Conservation (phyloP, 371 early-diverging fungal genomes). For the Mucor indicus region DNA sequence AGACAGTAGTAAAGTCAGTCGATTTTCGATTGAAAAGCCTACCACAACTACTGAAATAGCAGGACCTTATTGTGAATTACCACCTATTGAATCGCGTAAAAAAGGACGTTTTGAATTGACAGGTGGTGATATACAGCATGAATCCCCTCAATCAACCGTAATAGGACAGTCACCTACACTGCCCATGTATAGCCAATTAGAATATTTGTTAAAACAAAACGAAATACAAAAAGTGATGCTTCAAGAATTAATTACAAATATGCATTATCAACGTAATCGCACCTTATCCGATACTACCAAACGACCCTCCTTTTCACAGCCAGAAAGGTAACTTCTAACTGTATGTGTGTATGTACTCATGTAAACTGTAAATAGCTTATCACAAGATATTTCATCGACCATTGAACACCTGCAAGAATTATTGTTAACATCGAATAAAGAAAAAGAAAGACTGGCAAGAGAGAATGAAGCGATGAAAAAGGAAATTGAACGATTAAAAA, state of each 20-base stretch:
- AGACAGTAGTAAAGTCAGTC: constrained; percentile 22
- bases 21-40: constrained; percentile 30
- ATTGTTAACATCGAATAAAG: constrained; percentile 13
- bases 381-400: constrained; percentile 11
- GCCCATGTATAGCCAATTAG: constrained; percentile 19
- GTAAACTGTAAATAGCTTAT: not conserved
- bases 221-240: constrained; percentile 26
- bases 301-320: not conserved
- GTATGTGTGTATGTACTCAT: no score
- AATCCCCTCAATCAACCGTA: constrained; percentile 14
- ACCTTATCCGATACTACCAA: constrained; percentile 14
- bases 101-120: constrained; percentile 32
- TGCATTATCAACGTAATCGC: constrained; percentile 11
- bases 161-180: constrained; percentile 18
- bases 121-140: constrained; percentile 12
- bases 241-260: constrained; percentile 12
- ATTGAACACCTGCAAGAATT: constrained; percentile 26
- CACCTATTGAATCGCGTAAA: constrained; percentile 24
- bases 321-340: no score
- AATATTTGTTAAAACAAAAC: constrained; percentile 20
- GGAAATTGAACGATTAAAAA: constrained; percentile 20
- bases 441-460: constrained; percentile 15
- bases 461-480: constrained; percentile 21
- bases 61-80: not conserved
- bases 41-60: not conserved